These are phyloP conservation scores for Auriculariales sp. DNA, from an alignment of 768 basidiomycete genomes.

Conservation along the genomic window DNA sequence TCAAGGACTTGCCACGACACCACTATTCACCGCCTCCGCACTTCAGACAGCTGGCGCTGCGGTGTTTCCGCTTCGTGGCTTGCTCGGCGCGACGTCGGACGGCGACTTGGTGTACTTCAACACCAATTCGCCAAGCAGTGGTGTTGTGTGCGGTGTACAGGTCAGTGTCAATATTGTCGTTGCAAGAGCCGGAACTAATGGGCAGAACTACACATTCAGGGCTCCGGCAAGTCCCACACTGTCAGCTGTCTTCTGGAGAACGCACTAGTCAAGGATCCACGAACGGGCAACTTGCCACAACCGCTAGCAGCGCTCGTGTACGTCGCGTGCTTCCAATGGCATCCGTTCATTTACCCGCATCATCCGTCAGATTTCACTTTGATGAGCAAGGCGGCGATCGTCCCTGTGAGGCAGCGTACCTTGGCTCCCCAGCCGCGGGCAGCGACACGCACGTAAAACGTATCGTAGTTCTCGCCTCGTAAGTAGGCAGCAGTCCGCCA, in stretches of 20 bases:
- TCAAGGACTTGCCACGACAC: background rate
- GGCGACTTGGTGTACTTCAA: conserved; percentile 4
- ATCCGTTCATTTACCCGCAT: too few relatives aligned
- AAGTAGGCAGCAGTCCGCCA: background rate
- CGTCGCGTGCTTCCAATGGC: too few relatives aligned
- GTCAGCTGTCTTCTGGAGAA: conserved; percentile 54
- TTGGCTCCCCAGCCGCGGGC: background rate
- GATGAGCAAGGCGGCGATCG: conserved; percentile 4
- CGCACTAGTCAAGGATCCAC: conserved; percentile 42
- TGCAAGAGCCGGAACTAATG: background rate
- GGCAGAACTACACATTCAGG: conserved; percentile 14
- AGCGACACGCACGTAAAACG: background rate
- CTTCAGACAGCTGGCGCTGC: background rate
- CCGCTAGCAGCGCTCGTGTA: conserved; percentile 44
- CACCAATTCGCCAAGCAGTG: conserved; percentile 52
- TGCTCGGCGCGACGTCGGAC: background rate
- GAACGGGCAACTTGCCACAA: conserved; percentile 36
- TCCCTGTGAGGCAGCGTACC: conserved; percentile 8
- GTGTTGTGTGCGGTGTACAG: conserved; percentile 47
- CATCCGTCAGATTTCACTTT: conserved; percentile 5
- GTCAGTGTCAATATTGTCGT: background rate
- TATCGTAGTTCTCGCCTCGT: conserved; percentile 6
- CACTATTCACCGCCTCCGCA: background rate
- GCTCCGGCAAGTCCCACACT: conserved; percentile 63
- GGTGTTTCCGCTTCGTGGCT: background rate